Evolutionary conservation across 1,284 basidiomycete species (phyloP), one percentile per base, ranked within the genome.

Genomic region (Takashimella tepidaria): DNA sequence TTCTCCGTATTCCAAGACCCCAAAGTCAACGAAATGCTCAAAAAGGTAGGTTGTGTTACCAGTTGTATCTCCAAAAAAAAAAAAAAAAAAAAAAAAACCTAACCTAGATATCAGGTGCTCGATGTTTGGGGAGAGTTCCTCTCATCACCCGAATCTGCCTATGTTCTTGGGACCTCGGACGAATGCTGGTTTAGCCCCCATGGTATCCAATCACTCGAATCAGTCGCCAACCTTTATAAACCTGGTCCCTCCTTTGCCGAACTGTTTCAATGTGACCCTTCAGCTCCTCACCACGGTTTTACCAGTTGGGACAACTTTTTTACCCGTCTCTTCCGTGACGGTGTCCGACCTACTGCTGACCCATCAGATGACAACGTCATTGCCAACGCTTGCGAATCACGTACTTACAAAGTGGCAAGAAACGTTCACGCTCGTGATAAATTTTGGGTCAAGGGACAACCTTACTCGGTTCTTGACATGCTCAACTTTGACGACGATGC

Each of bases 221-320:
- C 60, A 27, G 72, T 72, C 22, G 69, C 63, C 21, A 73, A 76
- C 59, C 66, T 71, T 43, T 42, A 57, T 45, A 58, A 55, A n/a
- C 31, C 31, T 8, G 31, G 31, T 8, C 31, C 31, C 16, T 37
- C 31, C 31, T 74, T 74, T 49, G 62, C 68, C 23, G 66, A 74
- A 46, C 51, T 74, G 50, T 82, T 74, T 64, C 64, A 75, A n/a
- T 78, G 76, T 59, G 77, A 81, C 55, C 74, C 78, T 0, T 57
- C 61, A 3, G 67, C 62, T 4, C 56, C 66, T 26, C 67, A 78
- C 58, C 61, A 77, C 58, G 80, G 80, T 8, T 83, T 70, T 68
- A 75, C 59, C 19, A 79, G 78, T 24, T 83, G 81, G 80, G 82
- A 83, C 55, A 78, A 79, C 53, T 83, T 81, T 69, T 83, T 84